These are phyloP conservation scores for Coffea humblotiana DNA, from an alignment of 305 asterid genomes.

Conservation along the genomic window DNA sequence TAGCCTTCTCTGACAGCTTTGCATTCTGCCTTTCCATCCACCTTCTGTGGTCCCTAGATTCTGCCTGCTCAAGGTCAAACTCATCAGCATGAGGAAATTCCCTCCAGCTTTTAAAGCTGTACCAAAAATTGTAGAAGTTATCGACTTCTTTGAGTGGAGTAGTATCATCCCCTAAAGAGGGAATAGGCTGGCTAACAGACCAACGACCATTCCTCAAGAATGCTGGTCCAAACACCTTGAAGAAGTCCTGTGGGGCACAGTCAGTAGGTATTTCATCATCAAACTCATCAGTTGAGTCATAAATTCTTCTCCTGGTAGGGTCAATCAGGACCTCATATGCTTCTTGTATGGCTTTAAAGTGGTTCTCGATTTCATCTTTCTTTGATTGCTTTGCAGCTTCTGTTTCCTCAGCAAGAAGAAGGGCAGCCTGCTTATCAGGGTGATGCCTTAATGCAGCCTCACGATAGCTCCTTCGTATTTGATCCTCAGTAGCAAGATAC, in stretches of 20 bases:
- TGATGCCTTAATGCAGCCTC: conserved; percentile 90
- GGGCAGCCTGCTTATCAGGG: conserved; percentile 92
- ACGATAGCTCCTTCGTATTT: conserved; percentile 77
- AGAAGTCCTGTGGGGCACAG: conserved; percentile 90
- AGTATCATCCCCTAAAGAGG: conserved; percentile 74
- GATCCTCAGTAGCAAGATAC: conserved; percentile 97
- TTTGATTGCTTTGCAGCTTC: conserved; percentile 87
- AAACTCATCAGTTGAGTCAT: conserved; percentile 97
- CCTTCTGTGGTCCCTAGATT: conserved; percentile 90
- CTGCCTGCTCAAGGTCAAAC: conserved; percentile 93
- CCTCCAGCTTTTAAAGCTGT: conserved; percentile 93
- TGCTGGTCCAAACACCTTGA: conserved; percentile 93
- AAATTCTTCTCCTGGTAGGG: conserved; percentile 84
- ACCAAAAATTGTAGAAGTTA: conserved; percentile 84
- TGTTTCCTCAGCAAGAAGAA: conserved; percentile 76
- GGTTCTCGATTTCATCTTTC: conserved; percentile 90
- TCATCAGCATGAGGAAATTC: conserved; percentile 97
- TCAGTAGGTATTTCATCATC: conserved; percentile 91
- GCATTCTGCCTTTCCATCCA: conserved; percentile 99
- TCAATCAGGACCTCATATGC: conserved; percentile 86
- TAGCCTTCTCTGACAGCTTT: conserved; percentile 86
- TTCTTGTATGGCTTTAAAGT: conserved; percentile 89
- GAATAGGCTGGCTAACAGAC: conserved; percentile 77
- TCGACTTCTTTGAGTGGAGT: conserved; percentile 69
- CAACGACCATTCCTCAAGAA: conserved; percentile 97